Percentiles rank a stretch among this genome's conserved stretches.
phyloP scores from a whole-genome alignment of 106 monocot genomes.

The Iris macrosiphon region DNA sequence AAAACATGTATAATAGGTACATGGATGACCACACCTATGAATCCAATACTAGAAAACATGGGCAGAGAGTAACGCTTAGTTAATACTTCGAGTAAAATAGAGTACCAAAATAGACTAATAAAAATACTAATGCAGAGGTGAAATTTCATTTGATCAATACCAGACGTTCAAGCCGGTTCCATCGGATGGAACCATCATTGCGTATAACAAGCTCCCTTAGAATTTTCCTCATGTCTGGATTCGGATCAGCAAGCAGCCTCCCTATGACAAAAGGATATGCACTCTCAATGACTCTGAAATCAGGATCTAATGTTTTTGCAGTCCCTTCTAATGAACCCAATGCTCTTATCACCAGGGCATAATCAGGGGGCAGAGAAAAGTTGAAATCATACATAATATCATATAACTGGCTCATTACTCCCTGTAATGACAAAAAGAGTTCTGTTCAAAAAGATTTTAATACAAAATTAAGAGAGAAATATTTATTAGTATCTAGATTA shows the following conservation, averaged over 20 bases:
- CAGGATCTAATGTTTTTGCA: slow-evolving; percentile 94
- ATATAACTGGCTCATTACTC: slow-evolving; percentile 83
- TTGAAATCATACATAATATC: slow-evolving; percentile 97
- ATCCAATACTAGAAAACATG: too few species aligned
- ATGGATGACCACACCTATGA: too few species aligned
- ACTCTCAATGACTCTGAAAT: slow-evolving; percentile 92
- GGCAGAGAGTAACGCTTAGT: too few species aligned
- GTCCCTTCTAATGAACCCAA: slow-evolving; percentile 96
- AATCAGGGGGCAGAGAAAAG: slow-evolving; percentile 91
- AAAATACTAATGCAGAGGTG: neutral
- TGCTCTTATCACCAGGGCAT: slow-evolving; percentile 90
- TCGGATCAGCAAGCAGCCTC: slow-evolving; percentile 79
- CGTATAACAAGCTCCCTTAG: slow-evolving; percentile 77
- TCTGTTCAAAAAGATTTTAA: too few species aligned
- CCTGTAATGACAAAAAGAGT: slow-evolving; percentile 34
- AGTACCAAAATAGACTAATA: neutral
- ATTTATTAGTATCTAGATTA: too few species aligned
- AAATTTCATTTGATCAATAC: too few species aligned
- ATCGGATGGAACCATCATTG: slow-evolving; percentile 83
- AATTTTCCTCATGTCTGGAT: slow-evolving; percentile 90
- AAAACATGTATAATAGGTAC: too few species aligned
- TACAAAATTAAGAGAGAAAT: too few species aligned
- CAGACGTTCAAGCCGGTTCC: slow-evolving; percentile 94
- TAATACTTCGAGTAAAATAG: too few species aligned
- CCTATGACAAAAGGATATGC: slow-evolving; percentile 96